phyloP scores from a whole-genome alignment of 495 filamentous ascomycete genomes.

The Penicillium macrosclerotiorum region DNA sequence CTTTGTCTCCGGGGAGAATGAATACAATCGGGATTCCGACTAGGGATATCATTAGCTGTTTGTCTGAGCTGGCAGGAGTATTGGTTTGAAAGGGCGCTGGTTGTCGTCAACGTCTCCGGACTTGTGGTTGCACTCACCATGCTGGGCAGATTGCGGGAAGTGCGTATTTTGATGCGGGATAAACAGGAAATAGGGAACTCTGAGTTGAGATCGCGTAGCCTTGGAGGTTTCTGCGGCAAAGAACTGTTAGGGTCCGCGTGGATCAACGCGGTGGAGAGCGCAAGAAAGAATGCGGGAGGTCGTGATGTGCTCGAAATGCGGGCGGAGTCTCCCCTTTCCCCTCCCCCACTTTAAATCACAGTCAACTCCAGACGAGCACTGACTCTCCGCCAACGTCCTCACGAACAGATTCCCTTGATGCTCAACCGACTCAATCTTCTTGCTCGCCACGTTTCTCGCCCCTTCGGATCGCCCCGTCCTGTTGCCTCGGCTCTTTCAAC shows the following conservation, averaged over 20 bases:
- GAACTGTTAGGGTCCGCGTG: too few relatives aligned
- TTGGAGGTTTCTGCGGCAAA: too few relatives aligned
- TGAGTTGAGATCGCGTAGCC: too few relatives aligned
- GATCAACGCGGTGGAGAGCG: not conserved
- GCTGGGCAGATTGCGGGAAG: too few relatives aligned
- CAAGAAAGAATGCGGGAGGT: slow-evolving; percentile 11
- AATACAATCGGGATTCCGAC: slow-evolving; percentile 88
- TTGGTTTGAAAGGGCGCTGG: too few relatives aligned
- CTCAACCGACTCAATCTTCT: slow-evolving; percentile 71
- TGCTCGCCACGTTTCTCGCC: slow-evolving; percentile 67
- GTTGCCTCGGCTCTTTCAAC: slow-evolving; percentile 35
- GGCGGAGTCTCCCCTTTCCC: slow-evolving; percentile 18
- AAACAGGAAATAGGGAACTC: too few relatives aligned
- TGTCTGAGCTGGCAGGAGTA: too few relatives aligned
- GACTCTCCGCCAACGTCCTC: not conserved
- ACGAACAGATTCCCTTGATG: slow-evolving; percentile 48
- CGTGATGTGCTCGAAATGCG: slow-evolving; percentile 15
- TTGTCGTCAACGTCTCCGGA: too few relatives aligned
- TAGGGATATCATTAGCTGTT: slow-evolving; percentile 41
- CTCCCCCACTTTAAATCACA: slow-evolving; percentile 25
- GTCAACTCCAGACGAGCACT: slow-evolving; percentile 2
- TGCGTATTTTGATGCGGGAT: too few relatives aligned
- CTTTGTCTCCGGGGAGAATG: slow-evolving; percentile 85
- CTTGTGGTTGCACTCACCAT: slow-evolving; percentile 23
- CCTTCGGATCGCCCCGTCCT: slow-evolving; percentile 47